Evolutionary conservation across 1,284 basidiomycete species (phyloP).

Genomic region (Cryptococcus maquisensis): DNA sequence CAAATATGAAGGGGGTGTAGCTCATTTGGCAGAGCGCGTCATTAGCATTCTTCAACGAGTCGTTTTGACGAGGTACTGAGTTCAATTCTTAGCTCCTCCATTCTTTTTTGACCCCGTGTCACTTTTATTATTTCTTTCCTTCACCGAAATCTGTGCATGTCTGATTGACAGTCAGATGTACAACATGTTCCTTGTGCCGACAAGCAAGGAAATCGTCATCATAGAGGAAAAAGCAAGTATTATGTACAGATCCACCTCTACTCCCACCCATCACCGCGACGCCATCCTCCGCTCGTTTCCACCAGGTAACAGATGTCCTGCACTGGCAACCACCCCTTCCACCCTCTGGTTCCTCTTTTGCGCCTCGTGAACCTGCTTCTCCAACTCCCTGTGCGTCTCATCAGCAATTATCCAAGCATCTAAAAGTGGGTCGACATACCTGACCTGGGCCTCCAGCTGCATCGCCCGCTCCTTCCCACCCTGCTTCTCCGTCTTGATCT

Average conservation of each 20-base stretch:
- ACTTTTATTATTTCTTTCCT: too few relatives aligned
- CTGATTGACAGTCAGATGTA: too few relatives aligned
- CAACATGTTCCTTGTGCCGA: too few relatives aligned
- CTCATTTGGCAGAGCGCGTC: slow-evolving; percentile 7
- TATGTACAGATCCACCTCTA: too few relatives aligned
- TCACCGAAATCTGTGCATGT: too few relatives aligned
- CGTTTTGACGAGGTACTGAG: slow-evolving; percentile 4
- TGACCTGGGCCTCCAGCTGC: slow-evolving; percentile 50
- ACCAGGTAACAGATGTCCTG: slow-evolving; percentile 25
- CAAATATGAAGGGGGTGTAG: slow-evolving; percentile 1
- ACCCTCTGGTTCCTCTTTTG: slow-evolving; percentile 35
- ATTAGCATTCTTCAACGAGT: background rate
- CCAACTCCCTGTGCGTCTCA: slow-evolving; percentile 30
- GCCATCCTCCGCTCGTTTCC: background rate
- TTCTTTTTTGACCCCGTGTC: background rate
- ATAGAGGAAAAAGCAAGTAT: too few relatives aligned
- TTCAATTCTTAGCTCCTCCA: slow-evolving; percentile 7
- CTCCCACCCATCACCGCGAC: background rate
- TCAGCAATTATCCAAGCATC: background rate
- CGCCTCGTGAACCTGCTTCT: slow-evolving; percentile 39
- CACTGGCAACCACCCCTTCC: slow-evolving; percentile 39
- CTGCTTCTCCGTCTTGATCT: slow-evolving; percentile 89
- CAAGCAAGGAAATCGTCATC: background rate
- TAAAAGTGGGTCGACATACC: slow-evolving; percentile 25
- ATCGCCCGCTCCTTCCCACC: slow-evolving; percentile 76